Base-by-base conservation (phyloP, 768 basidiomycete species). In the Sarcodon aspratus region DNA sequence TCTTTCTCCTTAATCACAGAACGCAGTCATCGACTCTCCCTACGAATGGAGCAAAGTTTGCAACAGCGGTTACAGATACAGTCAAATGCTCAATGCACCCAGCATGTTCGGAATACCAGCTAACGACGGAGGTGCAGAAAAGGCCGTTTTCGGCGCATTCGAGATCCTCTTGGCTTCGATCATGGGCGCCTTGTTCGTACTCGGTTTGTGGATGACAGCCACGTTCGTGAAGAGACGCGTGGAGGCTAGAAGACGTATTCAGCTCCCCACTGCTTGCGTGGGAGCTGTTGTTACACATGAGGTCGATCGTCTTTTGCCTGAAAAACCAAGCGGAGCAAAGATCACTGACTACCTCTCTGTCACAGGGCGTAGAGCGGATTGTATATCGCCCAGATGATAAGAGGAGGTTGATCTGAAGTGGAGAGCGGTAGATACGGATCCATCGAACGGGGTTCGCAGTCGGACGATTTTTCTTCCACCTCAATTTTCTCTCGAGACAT, bases 31-130 rank as follows among this genome's bases (percentile, higher is more conserved):
- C 57, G 61, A 64, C 48, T 66, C 65, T 38, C 70, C 70, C 60
- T 58, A 63, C 56, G 62, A 75, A 44, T 74, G 73, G 72, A 66
- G 66, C 46, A 63, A 66, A 27, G 61, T 62, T 27, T 75, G 72
- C 60, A 46, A 57, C 38, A 54, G 45, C 46, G 31, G 37, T 13
- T 48, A 46, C 53, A 31, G 50, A 34, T n/a, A 48, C 52, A 37
- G 35, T 44, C 10, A 50, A 45, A 50, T 53, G 34, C 32, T 46
- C 37, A 38, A 47, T 32, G 13, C 32, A 17, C n/a, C 50, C 33
- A 45, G 54, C 11, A 40, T 40, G 18, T 15, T 38, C 27, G 55
- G 48, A 18, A 51, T 46, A 33, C 11, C 36, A 12, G 34, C 38
- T 31, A 32, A 50, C 34, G 21, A 27, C 5, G 21, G 21, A 27